These are phyloP conservation scores for Annulohypoxylon truncatum DNA, from an alignment of 2,329 filamentous ascomycete genomes.

Conservation along the genomic window DNA sequence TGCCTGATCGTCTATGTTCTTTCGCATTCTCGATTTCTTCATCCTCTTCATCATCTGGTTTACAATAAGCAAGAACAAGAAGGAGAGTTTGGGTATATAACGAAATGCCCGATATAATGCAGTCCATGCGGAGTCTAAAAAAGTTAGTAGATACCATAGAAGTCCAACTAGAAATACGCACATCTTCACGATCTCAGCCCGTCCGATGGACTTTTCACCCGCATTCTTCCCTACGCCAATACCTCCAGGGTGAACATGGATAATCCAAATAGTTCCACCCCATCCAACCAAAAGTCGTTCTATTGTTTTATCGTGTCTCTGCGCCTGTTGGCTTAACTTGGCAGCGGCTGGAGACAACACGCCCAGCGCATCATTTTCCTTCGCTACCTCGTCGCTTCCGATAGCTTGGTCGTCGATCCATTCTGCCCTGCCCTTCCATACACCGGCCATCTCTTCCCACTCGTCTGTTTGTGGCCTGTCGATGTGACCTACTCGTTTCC, in stretches of 20 bases:
- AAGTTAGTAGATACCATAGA: slow-evolving; percentile 44
- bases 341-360: slow-evolving; percentile 58
- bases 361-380: slow-evolving; percentile 49
- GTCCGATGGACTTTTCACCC: slow-evolving; percentile 78
- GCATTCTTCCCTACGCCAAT: slow-evolving; percentile 72
- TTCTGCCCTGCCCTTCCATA: slow-evolving; percentile 92
- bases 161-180: slow-evolving; percentile 60
- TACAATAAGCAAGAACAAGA: slow-evolving; percentile 90
- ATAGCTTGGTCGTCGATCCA: slow-evolving; percentile 90
- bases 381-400: slow-evolving; percentile 74
- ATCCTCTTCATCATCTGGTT: slow-evolving; percentile 72
- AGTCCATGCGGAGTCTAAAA: slow-evolving; percentile 87
- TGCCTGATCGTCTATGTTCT: slow-evolving; percentile 60
- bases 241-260: slow-evolving; percentile 87
- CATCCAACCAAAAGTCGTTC: slow-evolving; percentile 93
- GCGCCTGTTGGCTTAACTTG: slow-evolving; percentile 62
- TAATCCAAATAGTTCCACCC: slow-evolving; percentile 96
- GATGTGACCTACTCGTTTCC: slow-evolving; percentile 94
- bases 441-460: slow-evolving; percentile 96
- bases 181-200: slow-evolving; percentile 93
- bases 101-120: slow-evolving; percentile 96
- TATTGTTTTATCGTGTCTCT: slow-evolving; percentile 60
- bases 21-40: slow-evolving; percentile 48
- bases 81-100: slow-evolving; percentile 93
- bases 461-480: slow-evolving; percentile 86